phyloP scores from a whole-genome alignment of 2,329 filamentous ascomycete species.

The Ophiostoma pallidulum region DNA sequence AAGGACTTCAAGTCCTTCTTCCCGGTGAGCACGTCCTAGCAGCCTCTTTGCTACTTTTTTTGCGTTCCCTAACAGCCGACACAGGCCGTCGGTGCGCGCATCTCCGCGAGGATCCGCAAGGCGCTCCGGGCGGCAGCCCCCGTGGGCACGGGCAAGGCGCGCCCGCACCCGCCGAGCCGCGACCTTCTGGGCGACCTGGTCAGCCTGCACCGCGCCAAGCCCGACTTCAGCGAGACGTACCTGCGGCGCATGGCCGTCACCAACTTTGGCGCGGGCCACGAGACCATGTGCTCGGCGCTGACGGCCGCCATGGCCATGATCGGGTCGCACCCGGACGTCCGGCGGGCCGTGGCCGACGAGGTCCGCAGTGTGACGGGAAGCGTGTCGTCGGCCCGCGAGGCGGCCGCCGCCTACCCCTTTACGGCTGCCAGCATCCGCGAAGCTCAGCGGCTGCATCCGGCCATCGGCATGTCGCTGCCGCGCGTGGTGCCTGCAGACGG shows the following conservation, averaged over 20 bases:
- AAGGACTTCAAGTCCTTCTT: conserved; percentile 41
- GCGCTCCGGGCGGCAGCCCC: neutral
- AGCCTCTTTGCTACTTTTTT: neutral
- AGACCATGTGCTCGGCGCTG: conserved; percentile 44
- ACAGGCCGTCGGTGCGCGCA: conserved; percentile 7
- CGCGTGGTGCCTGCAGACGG: conserved; percentile 33
- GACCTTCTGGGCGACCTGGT: conserved; percentile 41
- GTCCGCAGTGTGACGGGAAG: conserved; percentile 17
- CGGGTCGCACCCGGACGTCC: conserved; percentile 28
- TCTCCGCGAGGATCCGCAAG: conserved; percentile 6
- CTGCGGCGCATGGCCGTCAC: conserved; percentile 43
- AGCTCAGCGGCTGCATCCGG: conserved; percentile 40
- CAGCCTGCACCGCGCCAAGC: conserved; percentile 33
- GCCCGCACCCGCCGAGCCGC: conserved; percentile 10
- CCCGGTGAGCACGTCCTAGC: conserved; percentile 27
- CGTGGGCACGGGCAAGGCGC: neutral
- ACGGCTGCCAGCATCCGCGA: conserved; percentile 41
- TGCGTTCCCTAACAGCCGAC: neutral
- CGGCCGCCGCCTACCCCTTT: conserved; percentile 21
- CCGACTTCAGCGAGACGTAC: conserved; percentile 38
- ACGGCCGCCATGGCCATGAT: conserved; percentile 41
- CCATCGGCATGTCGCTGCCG: conserved; percentile 42
- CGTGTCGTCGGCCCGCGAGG: conserved; percentile 20
- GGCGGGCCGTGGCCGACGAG: conserved; percentile 24
- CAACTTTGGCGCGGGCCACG: conserved; percentile 47